A percentile compares a stretch with the other conserved stretches of the same genome.
These are phyloP conservation scores for Fraxinus paxiana DNA, from an alignment of 305 asterid genomes.

Conservation along the genomic window DNA sequence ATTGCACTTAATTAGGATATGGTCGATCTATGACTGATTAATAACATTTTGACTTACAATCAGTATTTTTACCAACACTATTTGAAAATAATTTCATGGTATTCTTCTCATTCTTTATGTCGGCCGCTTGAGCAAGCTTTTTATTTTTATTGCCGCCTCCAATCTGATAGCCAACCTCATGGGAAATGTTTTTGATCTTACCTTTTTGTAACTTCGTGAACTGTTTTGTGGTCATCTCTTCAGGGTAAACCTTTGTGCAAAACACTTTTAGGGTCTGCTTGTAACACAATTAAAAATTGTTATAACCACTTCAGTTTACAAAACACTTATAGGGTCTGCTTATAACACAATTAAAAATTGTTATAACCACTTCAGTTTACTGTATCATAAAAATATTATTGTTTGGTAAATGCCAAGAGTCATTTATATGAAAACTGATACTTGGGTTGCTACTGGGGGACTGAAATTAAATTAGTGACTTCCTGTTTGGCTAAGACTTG, in stretches of 20 bases:
- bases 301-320: not conserved
- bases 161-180: slow-evolving; percentile 22
- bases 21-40: slow-evolving; percentile 19
- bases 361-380: slow-evolving; percentile 4
- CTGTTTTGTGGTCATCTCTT: slow-evolving; percentile 34
- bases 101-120: slow-evolving; percentile 22
- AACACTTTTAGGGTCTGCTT: slow-evolving; percentile 47
- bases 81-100: slow-evolving; percentile 26
- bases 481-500: not conserved
- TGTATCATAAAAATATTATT: not conserved
- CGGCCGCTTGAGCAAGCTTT: slow-evolving; percentile 24
- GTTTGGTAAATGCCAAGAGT: slow-evolving; percentile 12
- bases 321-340: slow-evolving; percentile 29
- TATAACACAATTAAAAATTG: slow-evolving; percentile 23
- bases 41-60: slow-evolving; percentile 44
- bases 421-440: not conserved
- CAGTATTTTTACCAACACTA: slow-evolving; percentile 35
- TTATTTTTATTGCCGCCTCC: slow-evolving; percentile 25
- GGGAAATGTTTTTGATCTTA: slow-evolving; percentile 27
- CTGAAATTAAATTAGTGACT: not conserved
- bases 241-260: slow-evolving; percentile 45
- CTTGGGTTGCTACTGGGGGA: not conserved
- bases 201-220: slow-evolving; percentile 24
- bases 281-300: slow-evolving; percentile 23
- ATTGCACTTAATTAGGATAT: slow-evolving; percentile 14